Percentiles rank a stretch among this genome's conserved stretches.
These are phyloP conservation scores for Xylariaceae sp. DNA, from an alignment of 2,329 filamentous ascomycete species.

Conservation along the genomic window DNA sequence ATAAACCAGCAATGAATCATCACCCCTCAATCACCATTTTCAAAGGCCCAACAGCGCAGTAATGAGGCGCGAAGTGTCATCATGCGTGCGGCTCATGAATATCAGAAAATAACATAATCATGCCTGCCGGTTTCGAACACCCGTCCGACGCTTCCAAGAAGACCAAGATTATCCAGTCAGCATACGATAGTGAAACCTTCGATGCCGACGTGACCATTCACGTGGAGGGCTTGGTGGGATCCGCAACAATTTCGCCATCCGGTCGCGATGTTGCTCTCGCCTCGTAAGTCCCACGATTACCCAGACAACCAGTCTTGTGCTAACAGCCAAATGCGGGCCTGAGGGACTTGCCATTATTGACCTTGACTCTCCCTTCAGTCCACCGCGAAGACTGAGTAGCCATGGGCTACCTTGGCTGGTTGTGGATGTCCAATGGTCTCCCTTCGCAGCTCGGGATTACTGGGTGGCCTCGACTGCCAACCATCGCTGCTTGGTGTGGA, in stretches of 20 bases:
- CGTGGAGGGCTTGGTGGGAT: constrained; percentile 75
- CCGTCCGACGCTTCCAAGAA: constrained; percentile 45
- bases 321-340: constrained; percentile 45
- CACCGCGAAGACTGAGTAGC: constrained; percentile 72
- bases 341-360: constrained; percentile 89
- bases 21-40: background rate
- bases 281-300: constrained; percentile 46
- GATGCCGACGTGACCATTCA: constrained; percentile 78
- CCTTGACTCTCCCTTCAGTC: constrained; percentile 80
- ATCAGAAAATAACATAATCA: constrained; percentile 27
- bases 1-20: constrained; percentile 1
- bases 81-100: constrained; percentile 6
- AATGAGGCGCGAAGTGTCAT: constrained; percentile 13
- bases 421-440: constrained; percentile 94
- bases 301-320: background rate
- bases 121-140: constrained; percentile 45
- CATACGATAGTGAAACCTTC: constrained; percentile 82
- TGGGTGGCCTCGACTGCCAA: constrained; percentile 95
- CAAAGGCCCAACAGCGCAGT: constrained; percentile 6
- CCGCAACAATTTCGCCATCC: constrained; percentile 86
- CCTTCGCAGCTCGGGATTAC: constrained; percentile 80
- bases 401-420: constrained; percentile 92
- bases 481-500: constrained; percentile 91
- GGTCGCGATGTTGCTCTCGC: constrained; percentile 87
- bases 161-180: constrained; percentile 56